Percentiles rank a stretch among this genome's conserved stretches.
Conservation (phyloP, 2,329 filamentous ascomycete species). For the Ascocoryne sarcoides region DNA sequence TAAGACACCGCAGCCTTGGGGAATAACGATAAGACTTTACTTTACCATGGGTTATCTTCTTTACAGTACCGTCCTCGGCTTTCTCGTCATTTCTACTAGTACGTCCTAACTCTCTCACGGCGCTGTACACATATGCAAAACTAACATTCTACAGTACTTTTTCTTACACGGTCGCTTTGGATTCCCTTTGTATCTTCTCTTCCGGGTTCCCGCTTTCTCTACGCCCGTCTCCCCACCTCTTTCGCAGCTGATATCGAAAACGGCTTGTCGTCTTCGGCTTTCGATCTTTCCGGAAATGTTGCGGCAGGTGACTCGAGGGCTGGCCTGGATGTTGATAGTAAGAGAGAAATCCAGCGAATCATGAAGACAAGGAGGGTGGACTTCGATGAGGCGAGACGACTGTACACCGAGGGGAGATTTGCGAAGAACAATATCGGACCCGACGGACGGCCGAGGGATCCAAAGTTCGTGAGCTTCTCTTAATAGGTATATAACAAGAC, state of each 20-base stretch:
- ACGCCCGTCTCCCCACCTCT: constrained; percentile 65
- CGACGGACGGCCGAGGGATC: constrained; percentile 81
- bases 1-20: too few species aligned
- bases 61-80: constrained; percentile 65
- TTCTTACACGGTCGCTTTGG: constrained; percentile 75
- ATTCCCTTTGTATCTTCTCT: constrained; percentile 56
- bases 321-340: constrained; percentile 72
- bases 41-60: constrained; percentile 67
- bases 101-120: too few species aligned
- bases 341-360: constrained; percentile 74
- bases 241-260: constrained; percentile 84
- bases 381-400: constrained; percentile 84
- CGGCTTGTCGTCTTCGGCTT: constrained; percentile 73
- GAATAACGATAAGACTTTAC: background rate
- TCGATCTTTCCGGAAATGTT: constrained; percentile 76
- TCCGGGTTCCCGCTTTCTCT: constrained; percentile 52
- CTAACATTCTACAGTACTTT: constrained; percentile 47
- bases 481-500: constrained; percentile 7
- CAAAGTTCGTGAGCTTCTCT: constrained; percentile 86
- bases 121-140: too few species aligned
- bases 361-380: constrained; percentile 78
- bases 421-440: constrained; percentile 78
- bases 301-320: constrained; percentile 67
- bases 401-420: constrained; percentile 81
- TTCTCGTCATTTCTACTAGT: constrained; percentile 65